Percentiles rank a stretch among this genome's conserved stretches.
Evolutionary conservation across 2,329 filamentous ascomycete genomes (phyloP).

Genomic region (Metarhizium album): DNA sequence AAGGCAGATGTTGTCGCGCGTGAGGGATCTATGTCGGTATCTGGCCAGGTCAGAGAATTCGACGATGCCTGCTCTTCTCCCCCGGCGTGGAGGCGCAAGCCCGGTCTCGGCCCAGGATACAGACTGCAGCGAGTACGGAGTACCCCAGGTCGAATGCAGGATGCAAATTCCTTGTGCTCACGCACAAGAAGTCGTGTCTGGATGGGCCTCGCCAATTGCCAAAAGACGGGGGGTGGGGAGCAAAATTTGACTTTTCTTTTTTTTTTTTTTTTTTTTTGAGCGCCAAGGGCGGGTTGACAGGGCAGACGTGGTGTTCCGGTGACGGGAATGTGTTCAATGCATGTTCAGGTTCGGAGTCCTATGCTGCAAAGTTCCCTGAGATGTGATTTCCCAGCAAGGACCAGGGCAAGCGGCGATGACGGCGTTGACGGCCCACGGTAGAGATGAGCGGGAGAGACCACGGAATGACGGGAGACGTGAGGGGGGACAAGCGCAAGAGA

Average conservation of each 20-base stretch:
- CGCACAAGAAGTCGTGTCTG: not conserved
- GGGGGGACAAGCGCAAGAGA: not conserved
- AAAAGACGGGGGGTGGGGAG: no score
- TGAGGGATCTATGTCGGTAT: not conserved
- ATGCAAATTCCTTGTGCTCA: not conserved
- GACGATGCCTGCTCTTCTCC: not conserved
- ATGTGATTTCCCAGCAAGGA: no score
- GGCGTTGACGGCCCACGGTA: conserved; percentile 3
- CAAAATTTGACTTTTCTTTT: no score
- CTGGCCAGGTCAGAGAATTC: not conserved
- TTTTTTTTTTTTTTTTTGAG: no score
- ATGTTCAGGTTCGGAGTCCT: not conserved
- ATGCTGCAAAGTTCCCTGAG: no score
- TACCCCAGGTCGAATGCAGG: not conserved
- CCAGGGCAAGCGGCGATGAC: no score
- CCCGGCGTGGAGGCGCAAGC: not conserved
- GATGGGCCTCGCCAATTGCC: not conserved
- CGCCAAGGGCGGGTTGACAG: no score
- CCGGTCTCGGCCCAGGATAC: no score
- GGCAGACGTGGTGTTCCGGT: no score
- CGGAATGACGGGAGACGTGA: not conserved
- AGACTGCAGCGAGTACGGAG: no score
- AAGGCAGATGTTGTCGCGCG: not conserved
- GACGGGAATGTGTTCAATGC: no score
- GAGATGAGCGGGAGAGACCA: not conserved